Evolutionary conservation across 768 basidiomycete species (phyloP), one percentile per base, ranked within the genome.

Genomic region (Psilocybe azurescens): DNA sequence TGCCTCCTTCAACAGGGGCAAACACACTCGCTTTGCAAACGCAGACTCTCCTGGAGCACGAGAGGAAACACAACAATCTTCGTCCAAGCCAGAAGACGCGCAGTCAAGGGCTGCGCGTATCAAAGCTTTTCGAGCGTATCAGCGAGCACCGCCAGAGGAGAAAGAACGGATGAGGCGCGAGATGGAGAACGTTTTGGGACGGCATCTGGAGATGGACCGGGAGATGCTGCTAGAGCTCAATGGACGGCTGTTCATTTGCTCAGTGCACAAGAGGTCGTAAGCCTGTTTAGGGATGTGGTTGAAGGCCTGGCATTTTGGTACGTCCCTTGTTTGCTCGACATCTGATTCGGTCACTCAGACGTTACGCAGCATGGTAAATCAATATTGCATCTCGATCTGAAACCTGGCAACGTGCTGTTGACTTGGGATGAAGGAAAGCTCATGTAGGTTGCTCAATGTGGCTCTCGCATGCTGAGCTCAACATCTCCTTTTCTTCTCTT

Each of bases 331-430:
- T 47, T 57, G 47, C 54, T 49, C 59, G 13, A 13, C 52, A n/a
- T 38, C 33, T 48, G 55, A 32, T 14, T 36, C 0, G 30, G 2
- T 13, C 3, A 52, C 68, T 61, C 20, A 59, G 10, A 24, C 29
- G 28, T 52, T 3, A 36, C 68, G 11, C 66, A 94, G 92, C 93
- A 95, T 65, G 84, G 87, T 66, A 88, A 83, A 69, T 89, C 93
- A 1, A 96, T 98, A 54, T 73, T 99, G 24, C 96, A 99, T 72
- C 84, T 97, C 3, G 96, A 98, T 71, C 76, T 99, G 65, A 99
- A 97, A 74, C 94, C 95, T 9, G 94, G 93, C 5, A 97, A 98
- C 70, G 94, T 98, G 3, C 78, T 98, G 24, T 74, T 98, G 53
- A 96, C 95, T 5, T 94, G 90, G 88, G 95, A 97, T 65, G 93